Base-by-base conservation (phyloP, 352 stramenopile species). In the Globisporangium spinosum region DNA sequence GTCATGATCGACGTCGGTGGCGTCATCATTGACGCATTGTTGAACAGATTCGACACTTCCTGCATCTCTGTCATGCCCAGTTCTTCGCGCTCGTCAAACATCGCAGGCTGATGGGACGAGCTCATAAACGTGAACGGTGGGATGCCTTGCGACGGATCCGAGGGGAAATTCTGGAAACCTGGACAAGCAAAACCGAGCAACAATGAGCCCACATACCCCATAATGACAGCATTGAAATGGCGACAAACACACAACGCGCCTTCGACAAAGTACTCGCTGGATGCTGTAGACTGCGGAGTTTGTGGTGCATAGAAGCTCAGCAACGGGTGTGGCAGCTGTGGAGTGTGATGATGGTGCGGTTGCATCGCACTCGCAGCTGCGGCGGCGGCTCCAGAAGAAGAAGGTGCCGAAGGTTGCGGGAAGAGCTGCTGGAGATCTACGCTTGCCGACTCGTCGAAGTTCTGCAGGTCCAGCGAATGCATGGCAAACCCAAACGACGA, bases 371-470 rank as follows among this genome's bases (percentile, higher is more conserved):
- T 65, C 22, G 29, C 9, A 13, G 55, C 7, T 25, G 25, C 34
- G 25, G 23, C 23, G 1, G 29, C 29, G 20, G 9, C 29, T 53
- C 10, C 32, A 49, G 43, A 12, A 20, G 20, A 38, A 56, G 22
- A 25, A 40, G 38, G 22, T 13, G 56, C 20, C 32, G 53, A 7
- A 35, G 45, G n/a, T 12, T 53, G 15, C 15, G 68, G 55, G 55
- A 72, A 72, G 32, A 72, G 53, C 57, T 72, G 68, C 63, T 72
- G 68, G 4, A 72, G 53, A 49, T 72, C 68, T 23, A 72, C 55
- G 15, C 55, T 65, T 23, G 47, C 55, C 2, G 62, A 58, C 32
- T 72, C 68, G 45, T 72, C 68, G 22, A 72, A 72, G 34, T 72
- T 51, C 57, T 72, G 68, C 45, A 72, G 10, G 23, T 72, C 68